Evolutionary conservation across 371 early-diverging fungal genomes (phyloP).

Genomic region (Gilbertella persicaria): DNA sequence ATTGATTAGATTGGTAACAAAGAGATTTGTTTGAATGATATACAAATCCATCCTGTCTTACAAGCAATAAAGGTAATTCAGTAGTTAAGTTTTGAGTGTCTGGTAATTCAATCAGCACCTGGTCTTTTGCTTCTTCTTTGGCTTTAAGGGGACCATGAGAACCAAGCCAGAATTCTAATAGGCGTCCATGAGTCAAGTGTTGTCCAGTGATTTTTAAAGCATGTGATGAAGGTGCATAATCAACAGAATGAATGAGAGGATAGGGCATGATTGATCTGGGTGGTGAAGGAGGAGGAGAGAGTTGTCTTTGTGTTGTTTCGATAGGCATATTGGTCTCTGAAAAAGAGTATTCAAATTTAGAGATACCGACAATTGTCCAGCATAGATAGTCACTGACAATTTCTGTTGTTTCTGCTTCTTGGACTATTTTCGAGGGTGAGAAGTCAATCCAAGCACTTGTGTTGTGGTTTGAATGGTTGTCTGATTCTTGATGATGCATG

Average conservation of each 20-base stretch:
- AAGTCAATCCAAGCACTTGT: slow-evolving; percentile 42
- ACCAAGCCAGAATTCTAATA: slow-evolving; percentile 46
- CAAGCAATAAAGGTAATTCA: slow-evolving; percentile 40
- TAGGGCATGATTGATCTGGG: slow-evolving; percentile 45
- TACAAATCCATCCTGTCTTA: slow-evolving; percentile 42
- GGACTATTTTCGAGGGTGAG: slow-evolving; percentile 20
- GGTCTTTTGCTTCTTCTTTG: background rate
- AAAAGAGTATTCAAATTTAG: slow-evolving; percentile 56
- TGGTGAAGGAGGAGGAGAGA: slow-evolving; percentile 41
- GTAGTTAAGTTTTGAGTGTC: slow-evolving; percentile 23
- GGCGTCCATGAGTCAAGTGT: slow-evolving; percentile 25
- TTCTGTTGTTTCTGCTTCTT: slow-evolving; percentile 11
- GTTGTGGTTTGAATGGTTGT: slow-evolving; percentile 13
- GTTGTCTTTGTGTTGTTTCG: slow-evolving; percentile 5
- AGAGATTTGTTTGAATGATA: slow-evolving; percentile 40
- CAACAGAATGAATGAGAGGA: slow-evolving; percentile 31
- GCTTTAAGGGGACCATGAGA: slow-evolving; percentile 37
- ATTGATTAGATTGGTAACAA: slow-evolving; percentile 9
- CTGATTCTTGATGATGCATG: slow-evolving; percentile 13
- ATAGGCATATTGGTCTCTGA: slow-evolving; percentile 33
- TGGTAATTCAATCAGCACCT: slow-evolving; percentile 13
- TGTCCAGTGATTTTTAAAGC: slow-evolving; percentile 31
- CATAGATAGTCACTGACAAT: slow-evolving; percentile 76
- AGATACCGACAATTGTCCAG: slow-evolving; percentile 82
- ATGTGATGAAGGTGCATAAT: slow-evolving; percentile 27